Evolutionary conservation across 2,329 filamentous ascomycete species (phyloP).

Genomic region (Aaosphaeria pasadenensis): DNA sequence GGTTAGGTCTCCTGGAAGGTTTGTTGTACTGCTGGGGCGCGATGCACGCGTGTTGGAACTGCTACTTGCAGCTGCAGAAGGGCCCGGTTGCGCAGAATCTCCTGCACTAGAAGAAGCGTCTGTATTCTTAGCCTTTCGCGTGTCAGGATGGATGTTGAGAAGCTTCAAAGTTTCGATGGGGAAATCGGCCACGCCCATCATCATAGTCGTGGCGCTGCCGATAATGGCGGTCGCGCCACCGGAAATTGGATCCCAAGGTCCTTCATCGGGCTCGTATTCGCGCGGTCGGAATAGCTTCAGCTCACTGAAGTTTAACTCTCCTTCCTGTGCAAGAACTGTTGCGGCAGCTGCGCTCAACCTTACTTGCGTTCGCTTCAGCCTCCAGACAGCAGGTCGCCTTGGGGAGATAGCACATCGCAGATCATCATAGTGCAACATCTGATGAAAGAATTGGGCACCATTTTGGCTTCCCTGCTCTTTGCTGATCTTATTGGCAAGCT

Average conservation of each 20-base stretch:
- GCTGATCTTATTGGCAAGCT: slow-evolving; percentile 36
- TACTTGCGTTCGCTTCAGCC: slow-evolving; percentile 36
- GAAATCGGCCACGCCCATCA: slow-evolving; percentile 77
- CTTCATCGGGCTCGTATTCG: slow-evolving; percentile 39
- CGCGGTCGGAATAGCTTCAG: slow-evolving; percentile 38
- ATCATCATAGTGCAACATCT: slow-evolving; percentile 37
- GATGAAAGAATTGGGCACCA: slow-evolving; percentile 38
- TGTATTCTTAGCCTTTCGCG: slow-evolving; percentile 18
- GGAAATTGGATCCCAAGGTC: slow-evolving; percentile 39
- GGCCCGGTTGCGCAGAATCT: slow-evolving; percentile 6
- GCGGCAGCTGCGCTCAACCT: slow-evolving; percentile 37
- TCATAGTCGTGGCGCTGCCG: slow-evolving; percentile 77
- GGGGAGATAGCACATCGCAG: slow-evolving; percentile 33
- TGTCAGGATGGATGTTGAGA: slow-evolving; percentile 43
- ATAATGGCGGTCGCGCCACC: slow-evolving; percentile 70
- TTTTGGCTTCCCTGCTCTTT: slow-evolving; percentile 35
- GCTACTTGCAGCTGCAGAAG: slow-evolving; percentile 9
- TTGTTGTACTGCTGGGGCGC: slow-evolving; percentile 14
- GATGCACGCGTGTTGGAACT: slow-evolving; percentile 12
- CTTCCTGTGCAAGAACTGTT: slow-evolving; percentile 36
- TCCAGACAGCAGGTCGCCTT: slow-evolving; percentile 35
- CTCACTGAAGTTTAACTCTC: slow-evolving; percentile 33
- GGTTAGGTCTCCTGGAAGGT: slow-evolving; percentile 13
- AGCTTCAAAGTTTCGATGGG: slow-evolving; percentile 55
- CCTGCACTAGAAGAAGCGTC: slow-evolving; percentile 8